Conservation (phyloP, 192 early-diverging fungal genomes). For the Coemansia aciculifera region DNA sequence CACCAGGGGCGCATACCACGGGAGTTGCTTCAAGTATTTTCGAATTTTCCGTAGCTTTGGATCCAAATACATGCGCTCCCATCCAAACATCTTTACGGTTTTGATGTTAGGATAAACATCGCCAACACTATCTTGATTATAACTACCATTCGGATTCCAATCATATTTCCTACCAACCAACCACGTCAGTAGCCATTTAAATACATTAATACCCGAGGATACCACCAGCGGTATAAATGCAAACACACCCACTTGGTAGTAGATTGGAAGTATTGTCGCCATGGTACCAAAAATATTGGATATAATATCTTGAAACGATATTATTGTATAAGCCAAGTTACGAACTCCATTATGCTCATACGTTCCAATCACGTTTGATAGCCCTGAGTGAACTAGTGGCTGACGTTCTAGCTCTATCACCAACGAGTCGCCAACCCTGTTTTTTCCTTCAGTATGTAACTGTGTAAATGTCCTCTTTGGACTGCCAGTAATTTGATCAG, state of each 20-base stretch:
- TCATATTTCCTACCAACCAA: too few relatives aligned
- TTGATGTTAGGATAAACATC: background rate
- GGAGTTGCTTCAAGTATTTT: background rate
- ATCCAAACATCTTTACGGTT: constrained; percentile 8
- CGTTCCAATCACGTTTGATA: background rate
- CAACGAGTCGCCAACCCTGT: background rate
- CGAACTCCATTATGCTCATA: background rate
- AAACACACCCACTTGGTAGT: background rate
- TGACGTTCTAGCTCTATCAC: background rate
- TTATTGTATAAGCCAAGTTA: background rate
- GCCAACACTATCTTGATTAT: background rate
- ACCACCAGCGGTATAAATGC: background rate
- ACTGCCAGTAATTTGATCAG: background rate
- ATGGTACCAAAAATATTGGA: background rate
- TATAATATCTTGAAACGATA: background rate
- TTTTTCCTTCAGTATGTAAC: background rate
- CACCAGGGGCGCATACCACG: constrained; percentile 6
- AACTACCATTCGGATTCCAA: too few relatives aligned
- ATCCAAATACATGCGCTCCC: constrained; percentile 4
- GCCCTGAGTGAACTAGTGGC: background rate
- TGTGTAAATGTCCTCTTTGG: background rate
- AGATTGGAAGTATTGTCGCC: background rate
- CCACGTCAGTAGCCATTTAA: too few relatives aligned
- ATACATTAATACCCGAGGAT: background rate
- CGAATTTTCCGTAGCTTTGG: background rate